Conservation (phyloP, 1,284 basidiomycete species). For the Cronartium quercuum region DNA sequence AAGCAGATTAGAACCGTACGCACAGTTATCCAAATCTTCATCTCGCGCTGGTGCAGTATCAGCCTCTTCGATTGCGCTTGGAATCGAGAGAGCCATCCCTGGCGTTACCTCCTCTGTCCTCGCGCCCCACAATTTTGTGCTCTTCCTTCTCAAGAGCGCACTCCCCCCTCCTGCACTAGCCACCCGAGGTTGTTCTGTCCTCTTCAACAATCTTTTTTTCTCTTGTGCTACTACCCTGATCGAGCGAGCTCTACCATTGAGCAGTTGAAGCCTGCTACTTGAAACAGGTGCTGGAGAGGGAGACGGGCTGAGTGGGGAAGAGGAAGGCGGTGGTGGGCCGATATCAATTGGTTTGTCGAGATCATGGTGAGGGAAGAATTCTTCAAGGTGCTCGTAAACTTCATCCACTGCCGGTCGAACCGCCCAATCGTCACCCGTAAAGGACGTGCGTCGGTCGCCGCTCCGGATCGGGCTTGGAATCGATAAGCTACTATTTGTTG, state of each 20-base stretch:
- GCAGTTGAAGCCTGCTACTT: background rate
- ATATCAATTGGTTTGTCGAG: constrained; percentile 85
- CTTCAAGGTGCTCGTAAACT: constrained; percentile 85
- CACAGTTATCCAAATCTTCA: constrained; percentile 47
- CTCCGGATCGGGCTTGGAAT: background rate
- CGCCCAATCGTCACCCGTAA: constrained; percentile 49
- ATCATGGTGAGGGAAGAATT: constrained; percentile 94
- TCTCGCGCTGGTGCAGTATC: constrained; percentile 42
- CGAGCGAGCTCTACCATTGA: constrained; percentile 57
- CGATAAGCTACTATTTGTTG: background rate
- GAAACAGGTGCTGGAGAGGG: background rate
- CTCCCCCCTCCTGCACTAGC: background rate
- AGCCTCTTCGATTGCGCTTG: constrained; percentile 45
- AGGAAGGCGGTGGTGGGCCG: constrained; percentile 65
- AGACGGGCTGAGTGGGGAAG: constrained; percentile 55
- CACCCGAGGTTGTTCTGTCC: constrained; percentile 8
- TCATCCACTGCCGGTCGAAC: constrained; percentile 87
- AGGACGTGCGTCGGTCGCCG: constrained; percentile 15
- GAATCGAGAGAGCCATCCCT: constrained; percentile 49
- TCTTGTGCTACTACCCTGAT: constrained; percentile 82
- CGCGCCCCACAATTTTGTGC: constrained; percentile 94
- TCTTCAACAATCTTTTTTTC: constrained; percentile 25
- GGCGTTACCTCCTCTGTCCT: constrained; percentile 87
- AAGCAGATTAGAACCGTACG: constrained; percentile 25
- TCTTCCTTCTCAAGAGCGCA: constrained; percentile 65